These are phyloP conservation scores for Phytophthora hybrid DNA, from an alignment of 352 stramenopile species.

Conservation along the genomic window DNA sequence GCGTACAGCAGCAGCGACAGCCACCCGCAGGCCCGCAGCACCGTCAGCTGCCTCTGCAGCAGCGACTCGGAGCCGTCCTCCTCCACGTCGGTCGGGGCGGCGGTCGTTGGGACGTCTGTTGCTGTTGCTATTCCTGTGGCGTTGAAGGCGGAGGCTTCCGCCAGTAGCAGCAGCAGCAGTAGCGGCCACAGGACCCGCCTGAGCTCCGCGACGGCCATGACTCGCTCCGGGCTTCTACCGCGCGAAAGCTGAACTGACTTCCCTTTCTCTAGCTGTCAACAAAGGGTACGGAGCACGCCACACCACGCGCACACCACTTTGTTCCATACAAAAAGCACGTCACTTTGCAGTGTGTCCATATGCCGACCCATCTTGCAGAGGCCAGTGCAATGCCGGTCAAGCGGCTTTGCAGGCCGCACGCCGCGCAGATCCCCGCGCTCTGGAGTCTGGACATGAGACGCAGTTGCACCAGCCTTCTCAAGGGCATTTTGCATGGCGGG, in stretches of 20 bases:
- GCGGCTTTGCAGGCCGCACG: not conserved
- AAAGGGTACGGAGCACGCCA: slow-evolving; percentile 26
- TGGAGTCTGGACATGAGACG: too few species aligned
- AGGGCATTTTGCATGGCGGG: not conserved
- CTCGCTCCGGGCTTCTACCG: slow-evolving; percentile 21
- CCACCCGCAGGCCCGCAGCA: slow-evolving; percentile 65
- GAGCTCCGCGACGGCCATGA: slow-evolving; percentile 18
- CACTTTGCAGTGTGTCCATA: slow-evolving; percentile 4
- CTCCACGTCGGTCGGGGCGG: slow-evolving; percentile 18
- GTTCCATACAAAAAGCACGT: slow-evolving; percentile 20
- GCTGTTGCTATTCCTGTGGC: slow-evolving; percentile 6
- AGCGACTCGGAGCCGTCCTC: slow-evolving; percentile 25
- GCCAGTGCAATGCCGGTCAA: not conserved
- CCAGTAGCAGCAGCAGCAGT: slow-evolving; percentile 18
- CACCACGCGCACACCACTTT: slow-evolving; percentile 29
- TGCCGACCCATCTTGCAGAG: slow-evolving; percentile 17
- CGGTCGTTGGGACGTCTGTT: slow-evolving; percentile 3
- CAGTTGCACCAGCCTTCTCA: not conserved
- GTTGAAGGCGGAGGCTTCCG: slow-evolving; percentile 21
- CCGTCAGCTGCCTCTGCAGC: slow-evolving; percentile 47
- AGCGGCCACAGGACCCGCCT: not conserved
- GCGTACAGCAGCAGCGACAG: slow-evolving; percentile 72
- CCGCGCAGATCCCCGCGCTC: not conserved
- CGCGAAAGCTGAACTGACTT: slow-evolving; percentile 32
- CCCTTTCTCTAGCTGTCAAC: slow-evolving; percentile 23